These are phyloP conservation scores for Fusarium kyushuense DNA, from an alignment of 2,329 filamentous ascomycete genomes.

Conservation along the genomic window DNA sequence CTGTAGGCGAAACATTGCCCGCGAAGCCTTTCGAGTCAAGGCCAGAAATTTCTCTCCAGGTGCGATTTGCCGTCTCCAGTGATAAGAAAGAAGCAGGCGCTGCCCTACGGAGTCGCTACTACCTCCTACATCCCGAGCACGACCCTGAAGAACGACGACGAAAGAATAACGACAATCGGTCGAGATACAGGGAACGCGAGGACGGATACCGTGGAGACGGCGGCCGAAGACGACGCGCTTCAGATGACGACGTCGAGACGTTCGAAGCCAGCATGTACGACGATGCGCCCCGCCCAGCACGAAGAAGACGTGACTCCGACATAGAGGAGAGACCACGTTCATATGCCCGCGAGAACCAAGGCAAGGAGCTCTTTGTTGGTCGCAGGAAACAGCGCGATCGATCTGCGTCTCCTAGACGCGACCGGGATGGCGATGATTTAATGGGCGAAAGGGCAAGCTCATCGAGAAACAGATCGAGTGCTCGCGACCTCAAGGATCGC, in stretches of 20 bases:
- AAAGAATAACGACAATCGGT: conserved; percentile 66
- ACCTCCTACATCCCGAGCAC: conserved; percentile 89
- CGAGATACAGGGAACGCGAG: conserved; percentile 73
- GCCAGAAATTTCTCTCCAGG: conserved; percentile 75
- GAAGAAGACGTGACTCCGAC: conserved; percentile 45
- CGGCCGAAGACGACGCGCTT: conserved; percentile 57
- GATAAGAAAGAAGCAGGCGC: conserved; percentile 87
- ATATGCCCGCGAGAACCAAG: conserved; percentile 57
- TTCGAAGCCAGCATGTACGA: conserved; percentile 88
- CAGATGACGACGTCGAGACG: conserved; percentile 62
- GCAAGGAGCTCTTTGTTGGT: conserved; percentile 74
- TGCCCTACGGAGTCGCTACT: conserved; percentile 86
- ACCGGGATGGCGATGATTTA: conserved; percentile 57
- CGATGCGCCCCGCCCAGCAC: conserved; percentile 63
- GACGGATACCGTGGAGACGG: conserved; percentile 51
- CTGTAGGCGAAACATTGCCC: conserved; percentile 72
- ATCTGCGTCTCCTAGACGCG: conserved; percentile 65
- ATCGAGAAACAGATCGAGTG: conserved; percentile 51
- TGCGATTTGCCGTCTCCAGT: conserved; percentile 78
- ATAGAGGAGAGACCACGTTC: conserved; percentile 48
- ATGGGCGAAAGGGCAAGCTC: conserved; percentile 52
- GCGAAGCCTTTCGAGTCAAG: conserved; percentile 77
- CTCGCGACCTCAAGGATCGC: conserved; percentile 52
- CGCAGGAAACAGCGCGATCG: conserved; percentile 56
- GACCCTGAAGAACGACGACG: conserved; percentile 81